Base-by-base conservation (phyloP, 768 basidiomycete species). In the Hydnomerulius pinastri region DNA sequence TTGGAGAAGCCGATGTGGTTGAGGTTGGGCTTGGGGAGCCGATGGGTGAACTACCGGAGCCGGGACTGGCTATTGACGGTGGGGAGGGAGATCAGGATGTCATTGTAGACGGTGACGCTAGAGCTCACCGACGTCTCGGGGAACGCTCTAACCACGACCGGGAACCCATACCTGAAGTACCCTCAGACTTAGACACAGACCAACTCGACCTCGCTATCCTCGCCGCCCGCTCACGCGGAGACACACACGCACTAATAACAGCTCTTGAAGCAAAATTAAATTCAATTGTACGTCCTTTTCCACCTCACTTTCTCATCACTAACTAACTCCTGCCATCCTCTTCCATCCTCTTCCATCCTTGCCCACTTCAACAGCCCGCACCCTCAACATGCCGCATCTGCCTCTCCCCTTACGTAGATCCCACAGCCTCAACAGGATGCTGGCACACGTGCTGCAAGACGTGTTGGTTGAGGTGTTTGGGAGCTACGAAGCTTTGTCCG, bases 371-470 rank as follows among this genome's bases (percentile, higher is more conserved):
- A 18, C 32, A 66, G 65, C 63, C 63, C 45, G 40, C 46, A 5
- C 47, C 55, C 20, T 44, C 43, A 7, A 66, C 82, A 2, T 92
- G 90, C 67, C 85, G 90, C 17, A 88, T 92, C 47, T 92, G 90
- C 59, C 68, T 92, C 13, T 90, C 90, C 41, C 77, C 85, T 2
- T 90, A 90, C 59, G 77, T 71, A 0, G 90, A 92, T 53, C 86
- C 90, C 0, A 90, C 89, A 0, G 80, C 84, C 8, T 90, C 87
- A 12, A 90, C 87, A 0, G 89, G 89, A 6, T 92, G 90, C 65
- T 92, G 90, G 90, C 90, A 92, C 62, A 87, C 87, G 0, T 91
- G 86, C 56, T 92, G 90, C 62, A 75, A 82, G 37, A 82, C 82
- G 59, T 92, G 90, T 66, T 92, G 90, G 90, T 68, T 92, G 28